Evolutionary conservation across 2,329 filamentous ascomycete species (phyloP), one percentile per base, ranked within the genome.

Genomic region (Penicillium hesseltinei): DNA sequence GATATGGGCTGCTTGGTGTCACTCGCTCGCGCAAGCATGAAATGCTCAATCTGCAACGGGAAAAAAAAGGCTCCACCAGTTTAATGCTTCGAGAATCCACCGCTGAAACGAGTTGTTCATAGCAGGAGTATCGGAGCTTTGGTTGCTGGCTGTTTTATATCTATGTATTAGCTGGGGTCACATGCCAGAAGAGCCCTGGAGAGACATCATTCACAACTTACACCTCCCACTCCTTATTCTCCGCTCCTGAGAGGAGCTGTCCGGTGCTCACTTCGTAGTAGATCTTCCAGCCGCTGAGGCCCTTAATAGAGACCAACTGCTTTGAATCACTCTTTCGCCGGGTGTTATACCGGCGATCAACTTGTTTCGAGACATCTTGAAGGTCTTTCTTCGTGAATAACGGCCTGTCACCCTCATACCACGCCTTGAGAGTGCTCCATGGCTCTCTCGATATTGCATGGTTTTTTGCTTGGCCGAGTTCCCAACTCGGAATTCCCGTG

Each of bases 311-410:
- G 13, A 48, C 6, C 21, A 35, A 7, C 11, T 13, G 29, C 31
- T 25, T 33, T n/a, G 25, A 25, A 15, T 13, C 10, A 17, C n/a
- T 23, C 15, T 3, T 35, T 29, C 27, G 6, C 2, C 19, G 27
- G 2, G 8, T 47, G 8, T 21, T 17, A 21, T 35, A 35, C 13
- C 13, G 29, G 7, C 45, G n/a, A 35, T n/a, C 4, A 13, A 48
- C 19, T 7, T 35, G 19, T 15, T 23, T 48, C 6, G 29, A 48
- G 9, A 48, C 8, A 10, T 15, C 15, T 17, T 23, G 5, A 2
- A 48, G 45, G 5, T 48, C 19, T 21, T 48, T 33, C 45, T 48
- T 48, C n/a, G 19, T 48, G 9, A 48, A 48, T 6, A 48, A 48
- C 10, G 31, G 19, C 31, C n/a, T 48, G 8, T 5, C 31, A 11